These are phyloP conservation scores for Chlorella sp. DNA, from an alignment of 139 green algal genomes.

Conservation along the genomic window DNA sequence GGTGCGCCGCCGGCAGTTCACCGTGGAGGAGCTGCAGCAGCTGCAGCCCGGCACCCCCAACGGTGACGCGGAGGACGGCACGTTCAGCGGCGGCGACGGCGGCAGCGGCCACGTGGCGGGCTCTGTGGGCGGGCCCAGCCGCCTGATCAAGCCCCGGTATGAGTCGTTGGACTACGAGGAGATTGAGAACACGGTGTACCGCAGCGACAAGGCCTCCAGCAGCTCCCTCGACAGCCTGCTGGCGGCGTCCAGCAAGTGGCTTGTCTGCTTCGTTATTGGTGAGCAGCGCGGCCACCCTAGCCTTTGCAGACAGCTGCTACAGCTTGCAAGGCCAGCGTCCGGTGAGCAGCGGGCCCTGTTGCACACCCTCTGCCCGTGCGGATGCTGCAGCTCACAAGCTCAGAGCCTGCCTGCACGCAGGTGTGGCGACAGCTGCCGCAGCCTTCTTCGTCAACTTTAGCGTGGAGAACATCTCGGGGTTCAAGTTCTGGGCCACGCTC, in stretches of 20 bases:
- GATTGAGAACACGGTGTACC: constrained; percentile 48
- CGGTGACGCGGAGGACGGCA: no score
- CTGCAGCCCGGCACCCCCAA: not conserved
- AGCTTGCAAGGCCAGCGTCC: not conserved
- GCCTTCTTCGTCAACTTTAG: constrained; percentile 70
- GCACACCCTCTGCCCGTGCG: not conserved
- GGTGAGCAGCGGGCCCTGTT: not conserved
- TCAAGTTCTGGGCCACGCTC: constrained; percentile 71
- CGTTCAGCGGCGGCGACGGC: no score
- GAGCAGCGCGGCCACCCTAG: not conserved
- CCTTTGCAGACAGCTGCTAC: not conserved
- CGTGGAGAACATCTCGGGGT: constrained; percentile 72
- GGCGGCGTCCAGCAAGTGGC: constrained; percentile 38
- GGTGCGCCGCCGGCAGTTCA: not conserved
- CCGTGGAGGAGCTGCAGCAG: not conserved
- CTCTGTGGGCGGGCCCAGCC: no score
- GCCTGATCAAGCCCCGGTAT: no score
- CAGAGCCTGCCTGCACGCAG: constrained; percentile 8
- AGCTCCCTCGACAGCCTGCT: constrained; percentile 30
- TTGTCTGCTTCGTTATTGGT: constrained; percentile 50
- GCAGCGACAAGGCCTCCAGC: constrained; percentile 32
- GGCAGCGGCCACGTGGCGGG: no score
- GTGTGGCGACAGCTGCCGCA: constrained; percentile 39
- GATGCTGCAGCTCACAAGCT: not conserved
- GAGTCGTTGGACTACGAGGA: constrained; percentile 59